Base-by-base conservation (phyloP, 306 rosid species). In the Urtica urens region DNA sequence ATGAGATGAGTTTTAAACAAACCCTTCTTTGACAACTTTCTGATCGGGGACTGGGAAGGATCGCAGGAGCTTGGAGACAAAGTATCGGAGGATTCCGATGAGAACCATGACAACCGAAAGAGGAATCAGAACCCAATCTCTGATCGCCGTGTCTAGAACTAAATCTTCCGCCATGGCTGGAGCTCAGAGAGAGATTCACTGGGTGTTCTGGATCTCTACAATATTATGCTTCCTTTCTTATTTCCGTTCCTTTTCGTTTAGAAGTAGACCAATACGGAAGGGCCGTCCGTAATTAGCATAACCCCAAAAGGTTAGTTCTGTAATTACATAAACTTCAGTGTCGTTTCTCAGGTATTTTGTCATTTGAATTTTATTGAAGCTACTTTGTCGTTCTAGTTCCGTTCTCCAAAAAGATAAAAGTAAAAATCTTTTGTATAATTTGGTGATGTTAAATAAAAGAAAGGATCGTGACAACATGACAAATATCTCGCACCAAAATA, bases 101-200 rank as follows among this genome's bases (percentile, higher is more conserved):
- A 90, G 99, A 29, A 90, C 99, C 99, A 90, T 90, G 46, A 90
- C 99, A 41, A 85, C 87, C 11, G 99, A 90, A 54, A 90, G 93
- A 49, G 99, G 99, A 74, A 90, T 90, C 44, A 90, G 68, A 5
- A 90, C 99, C 99, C 99, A 90, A 30, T 90, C 92, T 81, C 95
- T 85, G 79, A 90, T 90, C 31, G 99, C 94, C 17, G 99, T 85
- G 53, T 90, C 95, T 15, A 90, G 87, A 34, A 90, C 95, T 42
- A 90, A 87, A 79, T 90, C 99, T 75, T 78, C 99, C 53, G 99
- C 95, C 99, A 90, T 90, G 51, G 52, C 38, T 66, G 60, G 38
- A 38, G 59, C 37, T 53, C 39, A 19, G 10, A 1, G 31, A 23
- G 13, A 12, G 46, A 18, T 22, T 49, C 2, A 0, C 39, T 18